A percentile compares a stretch with the other conserved stretches of the same genome.
phyloP scores from a whole-genome alignment of 139 green algal species.

The Coelastrella sp. region DNA sequence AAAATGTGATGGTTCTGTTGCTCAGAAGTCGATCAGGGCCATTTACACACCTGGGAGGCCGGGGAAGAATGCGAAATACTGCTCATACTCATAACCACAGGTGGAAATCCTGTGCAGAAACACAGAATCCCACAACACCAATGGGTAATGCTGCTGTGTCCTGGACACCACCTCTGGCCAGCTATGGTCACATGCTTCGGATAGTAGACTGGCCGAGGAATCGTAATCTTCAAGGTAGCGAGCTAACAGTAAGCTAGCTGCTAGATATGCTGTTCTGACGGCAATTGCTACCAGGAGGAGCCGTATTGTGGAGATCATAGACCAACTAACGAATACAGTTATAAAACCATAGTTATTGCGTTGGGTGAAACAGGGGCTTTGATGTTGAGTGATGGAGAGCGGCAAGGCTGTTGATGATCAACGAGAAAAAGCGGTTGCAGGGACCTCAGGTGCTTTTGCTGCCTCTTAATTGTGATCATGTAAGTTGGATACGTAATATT shows the following conservation, averaged over 20 bases:
- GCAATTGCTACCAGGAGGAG: conserved; percentile 22
- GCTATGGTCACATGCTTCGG: neutral
- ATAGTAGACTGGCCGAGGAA: conserved; percentile 57
- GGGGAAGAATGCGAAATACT: conserved; percentile 94
- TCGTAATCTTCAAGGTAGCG: conserved; percentile 63
- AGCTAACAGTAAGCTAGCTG: neutral
- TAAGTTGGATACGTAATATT: too few species aligned
- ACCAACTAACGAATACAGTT: too few species aligned
- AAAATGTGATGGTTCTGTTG: too few species aligned
- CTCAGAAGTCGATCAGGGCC: too few species aligned
- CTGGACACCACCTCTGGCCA: neutral
- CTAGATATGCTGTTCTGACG: conserved; percentile 16
- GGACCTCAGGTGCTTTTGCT: too few species aligned
- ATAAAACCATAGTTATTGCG: too few species aligned
- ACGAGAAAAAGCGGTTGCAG: too few species aligned
- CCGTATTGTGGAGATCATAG: neutral
- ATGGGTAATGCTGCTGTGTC: neutral
- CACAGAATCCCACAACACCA: conserved; percentile 87
- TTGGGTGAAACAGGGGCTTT: too few species aligned
- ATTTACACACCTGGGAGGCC: conserved; percentile 68
- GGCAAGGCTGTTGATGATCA: too few species aligned
- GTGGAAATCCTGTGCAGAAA: conserved; percentile 81
- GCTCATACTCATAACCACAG: conserved; percentile 92
- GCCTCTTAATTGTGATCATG: too few species aligned
- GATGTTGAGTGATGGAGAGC: too few species aligned